Evolutionary conservation across 306 rosid genomes (phyloP).

Genomic region (Corylus americana): DNA sequence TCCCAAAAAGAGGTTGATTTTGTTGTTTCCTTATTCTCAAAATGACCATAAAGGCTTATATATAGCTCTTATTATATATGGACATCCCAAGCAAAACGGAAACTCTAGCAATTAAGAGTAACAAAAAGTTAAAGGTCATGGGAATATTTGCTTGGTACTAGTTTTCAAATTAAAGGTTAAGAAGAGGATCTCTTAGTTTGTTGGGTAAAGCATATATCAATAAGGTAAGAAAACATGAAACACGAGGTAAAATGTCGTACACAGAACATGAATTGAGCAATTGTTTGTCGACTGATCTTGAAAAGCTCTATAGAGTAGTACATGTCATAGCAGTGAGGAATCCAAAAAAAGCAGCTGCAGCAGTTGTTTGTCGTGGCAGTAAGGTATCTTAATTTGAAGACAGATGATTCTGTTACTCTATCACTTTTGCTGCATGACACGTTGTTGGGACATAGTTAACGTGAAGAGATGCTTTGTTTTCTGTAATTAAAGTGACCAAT

Average conservation of each 20-base stretch:
- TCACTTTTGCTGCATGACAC: not conserved
- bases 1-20: no score
- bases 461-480: not conserved
- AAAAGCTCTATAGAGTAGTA: no score
- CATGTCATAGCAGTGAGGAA: not conserved
- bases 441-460: not conserved
- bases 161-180: not conserved
- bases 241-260: not conserved
- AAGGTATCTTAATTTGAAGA: not conserved
- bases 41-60: no score
- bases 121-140: not conserved
- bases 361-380: not conserved
- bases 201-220: constrained; percentile 11
- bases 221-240: not conserved
- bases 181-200: not conserved
- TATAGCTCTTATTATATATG: no score
- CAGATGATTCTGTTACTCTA: not conserved
- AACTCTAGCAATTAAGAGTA: not conserved
- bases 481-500: not conserved
- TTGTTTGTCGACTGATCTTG: no score
- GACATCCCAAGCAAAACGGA: no score
- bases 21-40: no score
- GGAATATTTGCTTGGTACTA: not conserved
- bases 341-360: not conserved
- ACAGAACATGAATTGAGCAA: not conserved